Conservation (phyloP, 495 filamentous ascomycete genomes). For the Thermothielavioides terrestris region DNA sequence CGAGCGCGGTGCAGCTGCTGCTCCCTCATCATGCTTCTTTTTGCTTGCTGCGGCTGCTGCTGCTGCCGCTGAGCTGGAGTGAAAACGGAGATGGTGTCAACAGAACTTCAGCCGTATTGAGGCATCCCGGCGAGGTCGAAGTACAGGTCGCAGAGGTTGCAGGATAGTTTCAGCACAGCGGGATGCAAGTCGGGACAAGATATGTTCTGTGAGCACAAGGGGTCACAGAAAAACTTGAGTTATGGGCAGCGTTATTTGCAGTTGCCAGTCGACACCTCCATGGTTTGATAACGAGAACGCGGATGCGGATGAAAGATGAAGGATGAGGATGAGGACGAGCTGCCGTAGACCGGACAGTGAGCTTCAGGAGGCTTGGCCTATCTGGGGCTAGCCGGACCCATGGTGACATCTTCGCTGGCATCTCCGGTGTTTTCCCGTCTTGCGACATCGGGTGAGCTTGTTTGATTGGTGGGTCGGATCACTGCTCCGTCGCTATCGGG, state of each 20-base stretch:
- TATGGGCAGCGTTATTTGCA: neutral
- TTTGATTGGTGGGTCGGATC: neutral
- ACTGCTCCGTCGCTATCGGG: neutral
- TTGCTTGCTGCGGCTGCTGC: too few relatives aligned
- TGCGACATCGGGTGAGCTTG: too few relatives aligned
- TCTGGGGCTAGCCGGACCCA: neutral
- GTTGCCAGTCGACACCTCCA: neutral
- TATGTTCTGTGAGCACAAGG: too few relatives aligned
- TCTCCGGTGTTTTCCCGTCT: too few relatives aligned
- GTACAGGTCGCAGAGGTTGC: too few relatives aligned
- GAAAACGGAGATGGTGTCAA: conserved; percentile 1
- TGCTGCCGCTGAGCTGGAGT: neutral
- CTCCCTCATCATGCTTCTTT: conserved; percentile 25
- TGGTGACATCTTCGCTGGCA: too few relatives aligned
- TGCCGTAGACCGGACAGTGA: neutral
- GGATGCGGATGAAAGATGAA: neutral
- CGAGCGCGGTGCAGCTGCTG: conserved; percentile 45
- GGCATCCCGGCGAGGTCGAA: conserved; percentile 5
- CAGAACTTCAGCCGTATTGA: conserved; percentile 4
- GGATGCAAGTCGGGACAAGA: too few relatives aligned
- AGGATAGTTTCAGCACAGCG: too few relatives aligned
- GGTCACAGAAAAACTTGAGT: too few relatives aligned
- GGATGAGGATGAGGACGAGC: neutral
- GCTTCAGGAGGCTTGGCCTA: conserved; percentile 3
- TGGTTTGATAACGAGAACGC: neutral